A percentile compares a stretch with the other conserved stretches of the same genome.
Conservation (phyloP, 2,329 filamentous ascomycete genomes). For the Epichloe brachyelytri region DNA sequence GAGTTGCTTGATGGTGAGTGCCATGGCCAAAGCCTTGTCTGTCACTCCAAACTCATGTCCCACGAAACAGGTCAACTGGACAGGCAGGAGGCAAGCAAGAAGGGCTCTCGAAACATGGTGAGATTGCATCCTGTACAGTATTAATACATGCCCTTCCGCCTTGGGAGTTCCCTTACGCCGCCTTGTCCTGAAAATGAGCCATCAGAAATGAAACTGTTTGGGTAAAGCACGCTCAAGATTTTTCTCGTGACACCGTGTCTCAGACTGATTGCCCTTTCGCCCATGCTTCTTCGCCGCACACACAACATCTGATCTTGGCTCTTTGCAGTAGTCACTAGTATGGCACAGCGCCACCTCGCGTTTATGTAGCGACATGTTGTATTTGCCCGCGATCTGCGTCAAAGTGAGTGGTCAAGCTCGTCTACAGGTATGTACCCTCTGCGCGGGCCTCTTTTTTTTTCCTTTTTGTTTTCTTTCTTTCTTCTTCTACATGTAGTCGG, state of each 20-base stretch:
- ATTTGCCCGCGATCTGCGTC: too few species aligned
- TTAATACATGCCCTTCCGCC: background rate
- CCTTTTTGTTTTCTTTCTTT: fast-evolving
- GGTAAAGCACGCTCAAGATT: background rate
- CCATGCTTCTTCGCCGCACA: background rate
- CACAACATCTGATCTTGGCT: too few species aligned
- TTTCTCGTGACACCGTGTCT: background rate
- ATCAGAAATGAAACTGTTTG: background rate
- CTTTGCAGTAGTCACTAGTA: too few species aligned
- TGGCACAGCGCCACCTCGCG: too few species aligned
- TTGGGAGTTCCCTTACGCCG: background rate
- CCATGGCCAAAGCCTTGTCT: conserved; percentile 30
- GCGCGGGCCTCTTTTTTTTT: too few species aligned
- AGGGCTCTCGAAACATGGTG: background rate
- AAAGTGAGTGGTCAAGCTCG: too few species aligned
- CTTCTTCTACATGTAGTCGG: background rate
- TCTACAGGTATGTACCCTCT: too few species aligned
- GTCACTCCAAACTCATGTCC: background rate
- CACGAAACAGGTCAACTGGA: background rate
- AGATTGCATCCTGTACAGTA: background rate
- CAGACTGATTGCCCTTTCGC: background rate
- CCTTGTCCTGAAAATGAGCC: background rate
- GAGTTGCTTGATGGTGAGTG: conserved; percentile 48
- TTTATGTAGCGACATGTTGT: too few species aligned
- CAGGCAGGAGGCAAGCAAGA: background rate